A percentile compares a stretch with the other conserved stretches of the same genome.
Evolutionary conservation across 768 basidiomycete genomes (phyloP).

Genomic region (Pleurotus sapidus): DNA sequence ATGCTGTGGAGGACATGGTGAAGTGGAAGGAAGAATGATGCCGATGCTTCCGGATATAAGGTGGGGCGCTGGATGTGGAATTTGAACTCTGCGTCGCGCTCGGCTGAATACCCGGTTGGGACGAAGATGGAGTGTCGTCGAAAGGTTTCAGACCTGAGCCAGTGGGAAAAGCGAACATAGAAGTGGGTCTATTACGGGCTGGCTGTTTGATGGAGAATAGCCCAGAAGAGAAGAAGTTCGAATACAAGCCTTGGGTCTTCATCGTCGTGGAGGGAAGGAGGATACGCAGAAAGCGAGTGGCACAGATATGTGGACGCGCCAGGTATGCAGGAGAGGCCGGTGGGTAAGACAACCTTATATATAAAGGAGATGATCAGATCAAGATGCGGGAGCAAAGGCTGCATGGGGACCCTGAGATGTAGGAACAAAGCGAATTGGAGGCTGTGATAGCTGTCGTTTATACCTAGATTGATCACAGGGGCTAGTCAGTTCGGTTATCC

Average conservation of each 20-base stretch:
- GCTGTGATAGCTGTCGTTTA: conserved; percentile 3
- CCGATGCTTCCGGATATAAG: conserved; percentile 4
- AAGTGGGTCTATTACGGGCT: neutral
- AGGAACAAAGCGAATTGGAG: neutral
- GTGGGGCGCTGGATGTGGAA: neutral
- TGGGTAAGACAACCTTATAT: neutral
- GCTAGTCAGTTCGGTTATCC: neutral
- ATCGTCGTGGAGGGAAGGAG: neutral
- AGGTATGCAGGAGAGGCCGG: neutral
- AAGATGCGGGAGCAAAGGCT: conserved; percentile 8
- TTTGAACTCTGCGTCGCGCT: neutral
- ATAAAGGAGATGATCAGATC: conserved; percentile 1
- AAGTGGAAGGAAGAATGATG: neutral
- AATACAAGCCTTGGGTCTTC: conserved; percentile 3
- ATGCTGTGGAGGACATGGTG: neutral
- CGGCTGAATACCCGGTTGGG: neutral
- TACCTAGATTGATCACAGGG: neutral
- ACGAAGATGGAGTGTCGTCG: neutral
- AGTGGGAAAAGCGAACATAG: conserved; percentile 3
- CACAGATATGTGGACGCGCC: neutral
- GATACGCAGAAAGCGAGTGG: neutral
- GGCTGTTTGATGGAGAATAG: conserved; percentile 1
- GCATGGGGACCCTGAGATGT: conserved; percentile 1
- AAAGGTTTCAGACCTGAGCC: neutral
- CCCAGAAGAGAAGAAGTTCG: conserved; percentile 8